Percentiles rank a stretch among this genome's conserved stretches.
These are phyloP conservation scores for Gaeumannomyces tritici DNA, from an alignment of 2,329 filamentous ascomycete genomes.

Conservation along the genomic window DNA sequence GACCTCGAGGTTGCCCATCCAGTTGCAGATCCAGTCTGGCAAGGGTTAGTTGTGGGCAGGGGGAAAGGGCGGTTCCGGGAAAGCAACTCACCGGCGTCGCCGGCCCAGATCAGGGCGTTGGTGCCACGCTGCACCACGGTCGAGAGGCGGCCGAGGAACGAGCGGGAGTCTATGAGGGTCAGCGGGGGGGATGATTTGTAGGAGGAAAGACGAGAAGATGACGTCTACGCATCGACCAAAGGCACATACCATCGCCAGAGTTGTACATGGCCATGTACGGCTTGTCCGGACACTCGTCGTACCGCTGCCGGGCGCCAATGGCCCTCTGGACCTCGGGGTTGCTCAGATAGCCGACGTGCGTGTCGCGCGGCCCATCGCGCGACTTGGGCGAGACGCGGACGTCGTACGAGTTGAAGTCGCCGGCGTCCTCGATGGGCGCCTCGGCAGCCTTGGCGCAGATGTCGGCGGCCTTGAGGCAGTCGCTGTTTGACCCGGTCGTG, in stretches of 20 bases:
- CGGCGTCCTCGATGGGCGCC: slow-evolving; percentile 10
- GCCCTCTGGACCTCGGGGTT: slow-evolving; percentile 23
- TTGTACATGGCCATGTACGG: slow-evolving; percentile 24
- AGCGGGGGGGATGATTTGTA: neutral
- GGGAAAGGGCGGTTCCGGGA: slow-evolving; percentile 8
- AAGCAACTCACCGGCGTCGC: slow-evolving; percentile 34
- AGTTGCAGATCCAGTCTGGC: slow-evolving; percentile 47
- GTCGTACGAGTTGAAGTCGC: slow-evolving; percentile 36
- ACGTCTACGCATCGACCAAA: neutral
- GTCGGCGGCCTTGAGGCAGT: slow-evolving; percentile 16
- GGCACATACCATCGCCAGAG: slow-evolving; percentile 27
- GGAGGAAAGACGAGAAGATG: neutral
- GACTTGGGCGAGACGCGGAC: slow-evolving; percentile 22
- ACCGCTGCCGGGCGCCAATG: slow-evolving; percentile 34
- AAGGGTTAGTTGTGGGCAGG: neutral
- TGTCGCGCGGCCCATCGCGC: slow-evolving; percentile 26
- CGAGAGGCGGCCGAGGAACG: slow-evolving; percentile 31
- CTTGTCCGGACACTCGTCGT: slow-evolving; percentile 27
- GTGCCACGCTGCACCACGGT: slow-evolving; percentile 37
- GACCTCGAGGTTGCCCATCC: slow-evolving; percentile 37
- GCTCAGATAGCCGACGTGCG: slow-evolving; percentile 30
- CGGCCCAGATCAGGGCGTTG: slow-evolving; percentile 42
- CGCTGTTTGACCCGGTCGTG: slow-evolving; percentile 18
- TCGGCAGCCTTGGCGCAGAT: slow-evolving; percentile 18
- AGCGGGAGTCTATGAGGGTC: slow-evolving; percentile 25